Evolutionary conservation across 352 stramenopile genomes (phyloP).

Genomic region (Phytophthora quininea): DNA sequence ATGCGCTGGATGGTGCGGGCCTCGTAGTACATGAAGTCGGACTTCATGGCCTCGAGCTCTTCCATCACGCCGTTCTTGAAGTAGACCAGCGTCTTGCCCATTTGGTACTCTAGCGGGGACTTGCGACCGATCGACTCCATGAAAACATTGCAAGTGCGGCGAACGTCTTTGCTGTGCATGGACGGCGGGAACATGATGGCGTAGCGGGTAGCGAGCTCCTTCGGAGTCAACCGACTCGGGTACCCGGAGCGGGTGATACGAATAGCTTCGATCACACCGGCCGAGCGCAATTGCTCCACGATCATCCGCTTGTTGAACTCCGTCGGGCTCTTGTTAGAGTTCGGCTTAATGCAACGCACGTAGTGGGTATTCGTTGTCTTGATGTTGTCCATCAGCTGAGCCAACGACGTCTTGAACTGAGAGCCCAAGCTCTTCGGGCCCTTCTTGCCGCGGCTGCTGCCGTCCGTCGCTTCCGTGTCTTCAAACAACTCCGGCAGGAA

Average conservation of each 20-base stretch:
- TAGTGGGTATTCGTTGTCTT: constrained; percentile 86
- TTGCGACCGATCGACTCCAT: constrained; percentile 86
- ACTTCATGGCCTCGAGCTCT: constrained; percentile 93
- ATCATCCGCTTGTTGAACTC: constrained; percentile 93
- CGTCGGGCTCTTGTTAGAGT: constrained; percentile 84
- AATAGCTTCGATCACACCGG: constrained; percentile 93
- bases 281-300: constrained; percentile 90
- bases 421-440: constrained; percentile 77
- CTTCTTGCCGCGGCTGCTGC: constrained; percentile 56
- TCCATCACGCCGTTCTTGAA: constrained; percentile 96
- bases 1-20: constrained; percentile 87
- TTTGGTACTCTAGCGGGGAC: constrained; percentile 87
- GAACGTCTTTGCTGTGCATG: constrained; percentile 82
- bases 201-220: constrained; percentile 83
- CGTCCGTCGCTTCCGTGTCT: constrained; percentile 53
- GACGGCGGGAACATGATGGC: constrained; percentile 90
- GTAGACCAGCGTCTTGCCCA: constrained; percentile 96
- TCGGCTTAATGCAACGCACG: constrained; percentile 90
- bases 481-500: constrained; percentile 82
- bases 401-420: constrained; percentile 86
- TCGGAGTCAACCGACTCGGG: constrained; percentile 90
- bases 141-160: constrained; percentile 79
- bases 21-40: constrained; percentile 91
- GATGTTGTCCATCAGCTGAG: constrained; percentile 90
- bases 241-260: constrained; percentile 92